Base-by-base conservation (phyloP, 75 land plant species). In the Sequoia sempervirens region DNA sequence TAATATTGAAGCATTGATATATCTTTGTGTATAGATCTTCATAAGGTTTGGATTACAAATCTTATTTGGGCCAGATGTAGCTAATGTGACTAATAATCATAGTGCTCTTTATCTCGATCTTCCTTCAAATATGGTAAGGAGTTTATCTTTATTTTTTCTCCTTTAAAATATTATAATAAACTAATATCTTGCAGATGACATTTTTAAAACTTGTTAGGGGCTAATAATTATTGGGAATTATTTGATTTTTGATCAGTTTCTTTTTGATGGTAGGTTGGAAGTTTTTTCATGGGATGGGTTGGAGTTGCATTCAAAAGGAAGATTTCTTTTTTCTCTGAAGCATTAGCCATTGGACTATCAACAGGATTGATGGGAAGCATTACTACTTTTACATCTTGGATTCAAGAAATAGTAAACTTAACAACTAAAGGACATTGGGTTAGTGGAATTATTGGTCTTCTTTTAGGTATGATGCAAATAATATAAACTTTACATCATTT, bases 161-260 rank as follows among this genome's bases (percentile, higher is more conserved):
- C 14, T 12, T 50, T 12, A 50, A 50, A 12, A 11, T 13, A 50
- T 50, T 50, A 50, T 50, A 40, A 37, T 72, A 54, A 80, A 37
- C 47, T 30, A n/a, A 50, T 50, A 1, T 69, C 1, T 79, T 34
- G 85, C 45, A 30, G 87, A 97, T 97, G 87, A 94, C 13, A 0
- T 12, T n/a, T 96, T 98, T 68, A 95, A 13, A 92, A 0, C 94
- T 94, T 88, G 89, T 97, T 72, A 97, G 94, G 99, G 99, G 98
- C 14, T 97, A 98, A 96, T 12, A 50, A 50, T 12, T 50, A 50
- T 12, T 50, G 15, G 2, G 15, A 50, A 50, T 50, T 12, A 12
- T 50, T 50, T 50, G 53, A 12, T 50, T 12, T 50, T 50, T 50
- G 89, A 90, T 46, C 96, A 98, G 30, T 85, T 94, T 56, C 95